A percentile compares a stretch with the other conserved stretches of the same genome.
Conservation (phyloP, 2,329 filamentous ascomycete genomes). For the Talaromyces sp. region DNA sequence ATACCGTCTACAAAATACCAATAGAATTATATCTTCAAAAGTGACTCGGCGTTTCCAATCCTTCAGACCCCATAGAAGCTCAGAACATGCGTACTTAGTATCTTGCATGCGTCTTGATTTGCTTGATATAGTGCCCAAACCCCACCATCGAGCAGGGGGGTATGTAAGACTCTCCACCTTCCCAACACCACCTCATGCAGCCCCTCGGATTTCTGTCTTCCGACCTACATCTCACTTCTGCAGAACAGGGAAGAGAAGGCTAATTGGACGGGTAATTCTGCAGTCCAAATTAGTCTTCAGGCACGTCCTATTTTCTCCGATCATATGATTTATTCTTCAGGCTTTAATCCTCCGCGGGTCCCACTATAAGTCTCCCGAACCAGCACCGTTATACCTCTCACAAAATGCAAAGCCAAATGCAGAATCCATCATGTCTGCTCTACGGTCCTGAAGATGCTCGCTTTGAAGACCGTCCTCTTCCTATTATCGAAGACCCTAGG, state of each 20-base stretch:
- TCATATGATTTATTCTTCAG: not conserved
- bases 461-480: slow-evolving; percentile 43
- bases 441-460: slow-evolving; percentile 42
- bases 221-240: not conserved
- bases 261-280: not conserved
- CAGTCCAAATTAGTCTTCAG: not conserved
- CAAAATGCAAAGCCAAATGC: slow-evolving; percentile 7
- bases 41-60: too few relatives aligned
- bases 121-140: not conserved
- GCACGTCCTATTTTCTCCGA: not conserved
- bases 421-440: slow-evolving; percentile 48
- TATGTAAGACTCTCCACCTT: slow-evolving; percentile 1
- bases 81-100: too few relatives aligned
- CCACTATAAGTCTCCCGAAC: not conserved
- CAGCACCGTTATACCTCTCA: not conserved
- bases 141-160: not conserved
- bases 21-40: too few relatives aligned
- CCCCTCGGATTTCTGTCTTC: slow-evolving; percentile 7
- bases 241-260: not conserved
- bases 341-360: not conserved
- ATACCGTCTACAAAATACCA: slow-evolving; percentile 3
- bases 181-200: not conserved
- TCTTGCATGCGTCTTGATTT: too few relatives aligned
- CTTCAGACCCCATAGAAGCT: too few relatives aligned
- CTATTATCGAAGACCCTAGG: slow-evolving; percentile 36